Evolutionary conservation across 1,139 yeast genomes (phyloP), one percentile per base, ranked within the genome.

Genomic region (Saccharomyces hybrid): DNA sequence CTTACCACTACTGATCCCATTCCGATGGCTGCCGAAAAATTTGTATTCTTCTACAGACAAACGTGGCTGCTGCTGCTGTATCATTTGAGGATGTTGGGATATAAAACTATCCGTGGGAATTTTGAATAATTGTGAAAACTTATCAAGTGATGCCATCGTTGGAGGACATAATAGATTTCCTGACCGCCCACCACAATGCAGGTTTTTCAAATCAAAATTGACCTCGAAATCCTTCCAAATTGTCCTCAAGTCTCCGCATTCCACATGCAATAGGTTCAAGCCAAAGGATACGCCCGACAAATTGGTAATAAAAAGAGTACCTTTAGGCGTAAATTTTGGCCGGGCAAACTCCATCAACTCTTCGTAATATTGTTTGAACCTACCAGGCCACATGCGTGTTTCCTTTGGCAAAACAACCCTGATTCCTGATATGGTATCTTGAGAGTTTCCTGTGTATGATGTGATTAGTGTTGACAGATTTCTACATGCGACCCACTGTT

Each of bases 401-500:
- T 83, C 81, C 52, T 76, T 74, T 38, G 87, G 87, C 9, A 85
- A 66, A 0, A 80, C 77, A 42, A 93, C 76, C 57, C 80, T 78
- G 14, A 81, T 78, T 1, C 85, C 95, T 7, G 76, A 70, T 0
- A 89, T 79, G 46, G 73, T 73, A 61, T 89, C 88, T 28, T 76
- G 75, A 8, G 80, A 70, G 64, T 89, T 88, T 2, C 98, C 98
- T 0, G 98, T 91, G 66, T 80, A 93, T 0, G 95, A 82, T 0
- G 93, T 82, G 27, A 91, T 85, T 6, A 87, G 77, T 0, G 85
- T 76, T 38, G 88, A 83, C 25, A 83, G 73, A 53, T 79, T 77
- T 46, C 98, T 74, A 55, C 83, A 84, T 46, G 85, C 78, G 2
- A 88, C 85, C 98, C 99, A 93, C 69, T 91, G 97, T 66, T 93